Percentiles rank a stretch among this genome's conserved stretches.
These are phyloP conservation scores for Cinchona pubescens DNA, from an alignment of 257 asterid species.

Conservation along the genomic window DNA sequence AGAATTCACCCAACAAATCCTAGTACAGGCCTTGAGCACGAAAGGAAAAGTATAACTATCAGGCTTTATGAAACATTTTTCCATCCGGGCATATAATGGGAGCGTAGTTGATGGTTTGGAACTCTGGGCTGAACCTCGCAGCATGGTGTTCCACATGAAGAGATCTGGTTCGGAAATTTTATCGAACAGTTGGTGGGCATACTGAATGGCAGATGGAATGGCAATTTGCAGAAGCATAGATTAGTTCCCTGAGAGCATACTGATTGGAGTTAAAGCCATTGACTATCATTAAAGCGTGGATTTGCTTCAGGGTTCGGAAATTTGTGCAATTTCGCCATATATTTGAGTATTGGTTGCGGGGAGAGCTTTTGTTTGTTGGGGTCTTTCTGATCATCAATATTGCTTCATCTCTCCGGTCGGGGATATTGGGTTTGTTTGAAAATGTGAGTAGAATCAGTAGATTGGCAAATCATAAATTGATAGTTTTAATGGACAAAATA, in stretches of 20 bases:
- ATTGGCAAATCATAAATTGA: too few species aligned
- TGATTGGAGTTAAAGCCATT: conserved; percentile 39
- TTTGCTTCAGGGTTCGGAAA: conserved; percentile 45
- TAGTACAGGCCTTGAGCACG: conserved; percentile 59
- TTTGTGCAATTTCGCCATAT: conserved; percentile 57
- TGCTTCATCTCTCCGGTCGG: neutral
- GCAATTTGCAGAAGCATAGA: conserved; percentile 42
- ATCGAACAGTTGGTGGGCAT: conserved; percentile 63
- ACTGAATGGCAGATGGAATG: conserved; percentile 31
- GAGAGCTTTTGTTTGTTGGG: conserved; percentile 33
- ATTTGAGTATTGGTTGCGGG: conserved; percentile 33
- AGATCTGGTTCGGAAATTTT: conserved; percentile 55
- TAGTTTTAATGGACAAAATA: too few species aligned
- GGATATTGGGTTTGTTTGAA: too few species aligned
- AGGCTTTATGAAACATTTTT: conserved; percentile 28
- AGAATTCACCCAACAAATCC: conserved; percentile 51
- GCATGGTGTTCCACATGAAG: conserved; percentile 71
- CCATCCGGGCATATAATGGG: conserved; percentile 46
- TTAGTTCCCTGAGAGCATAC: conserved; percentile 43
- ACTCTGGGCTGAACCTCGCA: conserved; percentile 81
- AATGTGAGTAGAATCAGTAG: too few species aligned
- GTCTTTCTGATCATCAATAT: conserved; percentile 45
- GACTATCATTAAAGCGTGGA: conserved; percentile 46
- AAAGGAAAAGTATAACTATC: conserved; percentile 59
- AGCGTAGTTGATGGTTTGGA: conserved; percentile 45